Percentiles rank a stretch among this genome's conserved stretches.
phyloP scores from a whole-genome alignment of 768 basidiomycete species.

The Boletellus ananas region DNA sequence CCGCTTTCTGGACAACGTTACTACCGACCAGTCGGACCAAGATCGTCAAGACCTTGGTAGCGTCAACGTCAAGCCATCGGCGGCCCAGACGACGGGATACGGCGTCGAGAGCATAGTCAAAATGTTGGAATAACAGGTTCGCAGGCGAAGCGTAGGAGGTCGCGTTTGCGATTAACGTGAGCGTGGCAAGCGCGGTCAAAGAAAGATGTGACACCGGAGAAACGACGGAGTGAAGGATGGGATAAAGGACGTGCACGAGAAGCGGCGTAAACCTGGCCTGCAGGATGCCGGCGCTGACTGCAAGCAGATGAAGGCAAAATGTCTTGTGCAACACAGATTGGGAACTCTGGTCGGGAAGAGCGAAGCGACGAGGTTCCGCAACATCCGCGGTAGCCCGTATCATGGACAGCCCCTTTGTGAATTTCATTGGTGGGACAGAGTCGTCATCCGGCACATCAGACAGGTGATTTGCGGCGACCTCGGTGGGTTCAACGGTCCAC shows the following conservation, averaged over 20 bases:
- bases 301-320: slow-evolving; percentile 70
- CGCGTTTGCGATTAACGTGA: slow-evolving; percentile 65
- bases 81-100: slow-evolving; percentile 80
- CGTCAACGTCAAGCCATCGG: slow-evolving; percentile 80
- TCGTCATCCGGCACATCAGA: slow-evolving; percentile 25
- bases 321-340: slow-evolving; percentile 69
- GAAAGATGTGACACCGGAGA: slow-evolving; percentile 67
- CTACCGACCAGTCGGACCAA: slow-evolving; percentile 84
- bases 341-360: slow-evolving; percentile 25
- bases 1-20: slow-evolving; percentile 83
- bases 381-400: slow-evolving; percentile 59
- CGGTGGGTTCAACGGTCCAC: slow-evolving; percentile 54
- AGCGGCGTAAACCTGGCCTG: slow-evolving; percentile 67
- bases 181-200: slow-evolving; percentile 68
- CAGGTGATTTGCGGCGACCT: slow-evolving; percentile 18
- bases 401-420: slow-evolving; percentile 59
- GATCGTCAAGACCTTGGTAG: slow-evolving; percentile 81
- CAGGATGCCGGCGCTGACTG: slow-evolving; percentile 67
- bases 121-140: slow-evolving; percentile 89
- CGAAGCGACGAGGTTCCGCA: slow-evolving; percentile 30
- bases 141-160: slow-evolving; percentile 87
- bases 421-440: slow-evolving; percentile 49
- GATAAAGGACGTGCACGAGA: slow-evolving; percentile 79
- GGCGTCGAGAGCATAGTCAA: slow-evolving; percentile 92
- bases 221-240: slow-evolving; percentile 79